phyloP scores from a whole-genome alignment of 768 basidiomycete genomes.

The Punctularia strigosozonata region DNA sequence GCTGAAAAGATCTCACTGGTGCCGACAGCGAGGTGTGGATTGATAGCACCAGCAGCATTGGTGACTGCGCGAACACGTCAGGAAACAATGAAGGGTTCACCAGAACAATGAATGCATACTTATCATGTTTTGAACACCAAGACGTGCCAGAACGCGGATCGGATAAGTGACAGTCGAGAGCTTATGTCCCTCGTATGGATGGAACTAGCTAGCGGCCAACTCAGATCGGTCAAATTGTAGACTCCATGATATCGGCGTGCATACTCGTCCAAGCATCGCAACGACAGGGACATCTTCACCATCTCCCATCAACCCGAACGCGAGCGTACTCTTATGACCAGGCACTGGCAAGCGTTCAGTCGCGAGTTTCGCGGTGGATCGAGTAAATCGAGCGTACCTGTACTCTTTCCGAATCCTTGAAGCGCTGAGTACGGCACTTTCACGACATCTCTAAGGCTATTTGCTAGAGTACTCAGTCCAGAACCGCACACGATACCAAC shows the following conservation, averaged over 20 bases:
- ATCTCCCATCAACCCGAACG: constrained; percentile 66
- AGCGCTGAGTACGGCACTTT: constrained; percentile 56
- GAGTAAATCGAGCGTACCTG: constrained; percentile 35
- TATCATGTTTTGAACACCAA: constrained; percentile 68
- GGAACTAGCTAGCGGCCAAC: constrained; percentile 39
- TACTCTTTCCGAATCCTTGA: constrained; percentile 66
- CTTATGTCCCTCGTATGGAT: constrained; percentile 75
- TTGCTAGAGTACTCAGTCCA: constrained; percentile 67
- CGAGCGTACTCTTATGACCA: constrained; percentile 74
- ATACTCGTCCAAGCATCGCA: constrained; percentile 79
- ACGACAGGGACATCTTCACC: constrained; percentile 66
- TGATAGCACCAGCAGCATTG: constrained; percentile 79
- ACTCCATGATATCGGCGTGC: constrained; percentile 10
- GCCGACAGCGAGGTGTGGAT: constrained; percentile 61
- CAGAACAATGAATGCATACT: constrained; percentile 33
- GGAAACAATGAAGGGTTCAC: constrained; percentile 1
- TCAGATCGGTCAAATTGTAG: constrained; percentile 1
- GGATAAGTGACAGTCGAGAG: constrained; percentile 65
- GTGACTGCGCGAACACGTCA: constrained; percentile 41
- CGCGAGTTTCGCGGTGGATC: not conserved
- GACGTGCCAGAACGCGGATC: constrained; percentile 62
- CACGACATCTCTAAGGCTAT: constrained; percentile 41
- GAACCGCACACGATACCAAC: constrained; percentile 85
- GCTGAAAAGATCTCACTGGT: constrained; percentile 47
- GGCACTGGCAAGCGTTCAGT: constrained; percentile 32